These are phyloP conservation scores for Hysterium pulicare DNA, from an alignment of 2,329 filamentous ascomycete species.

Conservation along the genomic window DNA sequence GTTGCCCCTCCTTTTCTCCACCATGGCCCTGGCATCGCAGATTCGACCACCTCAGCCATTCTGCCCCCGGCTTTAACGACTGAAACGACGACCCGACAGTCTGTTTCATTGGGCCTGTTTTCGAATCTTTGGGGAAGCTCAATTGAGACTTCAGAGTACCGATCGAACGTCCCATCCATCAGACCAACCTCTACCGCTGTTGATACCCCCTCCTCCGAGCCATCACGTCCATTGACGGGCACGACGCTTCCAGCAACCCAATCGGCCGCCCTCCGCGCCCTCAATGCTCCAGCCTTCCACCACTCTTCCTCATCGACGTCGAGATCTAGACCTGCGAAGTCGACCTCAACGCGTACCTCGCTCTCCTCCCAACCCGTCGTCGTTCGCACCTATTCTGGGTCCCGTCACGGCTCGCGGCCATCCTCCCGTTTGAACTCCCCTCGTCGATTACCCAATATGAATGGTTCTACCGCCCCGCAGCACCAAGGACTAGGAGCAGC, in stretches of 20 bases:
- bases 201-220: slow-evolving; percentile 14
- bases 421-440: slow-evolving; percentile 31
- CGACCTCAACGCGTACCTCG: slow-evolving; percentile 36
- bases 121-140: slow-evolving; percentile 29
- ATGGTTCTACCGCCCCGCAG: slow-evolving; percentile 16
- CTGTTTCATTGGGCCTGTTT: slow-evolving; percentile 29
- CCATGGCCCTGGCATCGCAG: slow-evolving; percentile 16
- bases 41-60: slow-evolving; percentile 12
- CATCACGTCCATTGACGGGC: slow-evolving; percentile 26
- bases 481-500: slow-evolving; percentile 23
- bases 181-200: slow-evolving; percentile 29
- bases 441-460: slow-evolving; percentile 17
- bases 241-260: slow-evolving; percentile 35
- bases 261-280: slow-evolving; percentile 36
- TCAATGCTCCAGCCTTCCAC: slow-evolving; percentile 38
- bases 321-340: slow-evolving; percentile 31
- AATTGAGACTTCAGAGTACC: slow-evolving; percentile 15
- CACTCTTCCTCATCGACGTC: slow-evolving; percentile 21
- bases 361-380: slow-evolving; percentile 44
- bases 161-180: slow-evolving; percentile 20
- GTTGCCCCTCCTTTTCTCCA: slow-evolving; percentile 11
- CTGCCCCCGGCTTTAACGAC: slow-evolving; percentile 33
- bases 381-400: slow-evolving; percentile 40
- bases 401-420: slow-evolving; percentile 28
- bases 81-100: slow-evolving; percentile 33